Evolutionary conservation across 1,284 basidiomycete species (phyloP).

Genomic region (Mycena sp.): DNA sequence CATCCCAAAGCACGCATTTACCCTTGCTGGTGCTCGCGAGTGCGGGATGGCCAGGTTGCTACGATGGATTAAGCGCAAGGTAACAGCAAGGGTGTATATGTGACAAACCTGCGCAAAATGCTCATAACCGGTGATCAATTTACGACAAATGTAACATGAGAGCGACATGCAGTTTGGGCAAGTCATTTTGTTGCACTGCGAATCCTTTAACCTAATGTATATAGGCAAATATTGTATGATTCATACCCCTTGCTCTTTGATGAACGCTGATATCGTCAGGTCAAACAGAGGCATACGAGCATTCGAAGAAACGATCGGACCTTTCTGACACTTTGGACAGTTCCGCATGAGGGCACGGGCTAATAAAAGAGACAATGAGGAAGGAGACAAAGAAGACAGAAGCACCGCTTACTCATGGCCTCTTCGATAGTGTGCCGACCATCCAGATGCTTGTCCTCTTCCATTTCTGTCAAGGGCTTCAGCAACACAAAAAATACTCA

Average conservation of each 20-base stretch:
- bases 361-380: constrained; percentile 39
- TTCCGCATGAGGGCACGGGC: constrained; percentile 84
- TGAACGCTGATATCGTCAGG: constrained; percentile 62
- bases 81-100: constrained; percentile 20
- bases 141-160: constrained; percentile 83
- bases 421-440: constrained; percentile 84
- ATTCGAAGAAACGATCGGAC: constrained; percentile 46
- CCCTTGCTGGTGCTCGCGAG: constrained; percentile 38
- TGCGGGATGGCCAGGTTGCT: constrained; percentile 33
- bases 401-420: constrained; percentile 90
- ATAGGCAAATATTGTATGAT: constrained; percentile 46
- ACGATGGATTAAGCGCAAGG: neutral
- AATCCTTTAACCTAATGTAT: constrained; percentile 44
- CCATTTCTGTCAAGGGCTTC: constrained; percentile 58
- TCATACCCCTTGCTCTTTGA: constrained; percentile 78
- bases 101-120: constrained; percentile 73
- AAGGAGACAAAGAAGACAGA: constrained; percentile 41
- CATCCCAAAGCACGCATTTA: constrained; percentile 79
- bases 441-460: constrained; percentile 76
- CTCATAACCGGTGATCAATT: constrained; percentile 77
- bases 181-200: constrained; percentile 83
- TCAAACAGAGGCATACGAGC: constrained; percentile 1
- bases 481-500: constrained; percentile 8
- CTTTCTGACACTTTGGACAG: constrained; percentile 83
- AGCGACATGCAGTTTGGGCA: constrained; percentile 75